Conservation (phyloP, 371 early-diverging fungal species). For the Gilbertella persicaria region DNA sequence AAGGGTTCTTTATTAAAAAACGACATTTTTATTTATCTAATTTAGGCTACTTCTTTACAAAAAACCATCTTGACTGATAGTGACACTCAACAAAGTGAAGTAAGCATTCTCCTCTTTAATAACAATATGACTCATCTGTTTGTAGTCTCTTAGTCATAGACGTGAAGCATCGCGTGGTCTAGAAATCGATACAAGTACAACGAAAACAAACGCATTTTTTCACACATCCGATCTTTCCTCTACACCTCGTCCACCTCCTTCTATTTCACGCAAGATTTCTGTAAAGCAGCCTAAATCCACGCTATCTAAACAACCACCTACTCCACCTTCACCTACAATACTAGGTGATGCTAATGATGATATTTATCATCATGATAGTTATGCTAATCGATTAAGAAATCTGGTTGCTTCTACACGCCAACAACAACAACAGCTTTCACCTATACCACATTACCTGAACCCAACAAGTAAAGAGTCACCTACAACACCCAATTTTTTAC, state of each 20-base stretch:
- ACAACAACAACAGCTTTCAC: constrained; percentile 34
- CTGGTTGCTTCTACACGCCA: constrained; percentile 32
- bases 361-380: constrained; percentile 16
- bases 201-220: constrained; percentile 44
- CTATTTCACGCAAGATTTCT: constrained; percentile 27
- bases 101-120: not conserved
- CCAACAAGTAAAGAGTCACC: constrained; percentile 10
- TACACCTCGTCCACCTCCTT: constrained; percentile 47
- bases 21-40: no score
- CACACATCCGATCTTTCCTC: constrained; percentile 16
- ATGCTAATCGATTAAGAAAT: constrained; percentile 35
- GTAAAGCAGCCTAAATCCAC: constrained; percentile 9
- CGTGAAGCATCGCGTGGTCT: constrained; percentile 39
- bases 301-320: constrained; percentile 7
- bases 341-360: constrained; percentile 1
- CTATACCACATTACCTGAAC: constrained; percentile 32
- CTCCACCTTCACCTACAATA: constrained; percentile 6
- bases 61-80: not conserved
- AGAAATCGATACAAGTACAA: constrained; percentile 38
- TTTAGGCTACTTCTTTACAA: not conserved
- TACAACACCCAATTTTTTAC: constrained; percentile 2
- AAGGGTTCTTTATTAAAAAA: not conserved
- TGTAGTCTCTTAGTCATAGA: constrained; percentile 18
- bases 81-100: not conserved
- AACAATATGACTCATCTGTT: not conserved